Base-by-base conservation (phyloP, 306 rosid genomes). In the Glycine tomentella region DNA sequence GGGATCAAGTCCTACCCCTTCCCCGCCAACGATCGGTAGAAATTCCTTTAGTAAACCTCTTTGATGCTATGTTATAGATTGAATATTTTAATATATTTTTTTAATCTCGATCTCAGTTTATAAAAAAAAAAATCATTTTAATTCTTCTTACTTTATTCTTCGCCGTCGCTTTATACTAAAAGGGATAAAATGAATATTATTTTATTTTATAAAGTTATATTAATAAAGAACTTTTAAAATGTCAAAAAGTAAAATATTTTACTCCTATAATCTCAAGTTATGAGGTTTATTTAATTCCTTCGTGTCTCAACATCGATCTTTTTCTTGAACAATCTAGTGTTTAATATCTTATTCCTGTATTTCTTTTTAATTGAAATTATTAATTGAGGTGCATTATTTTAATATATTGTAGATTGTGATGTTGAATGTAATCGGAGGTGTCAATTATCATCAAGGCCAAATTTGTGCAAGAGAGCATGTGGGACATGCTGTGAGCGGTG, bases 401-500 rank as follows among this genome's bases (percentile, higher is more conserved):
- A 42, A 42, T 42, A 6, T 42, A 42, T 15, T n/a, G 13, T 3
- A 92, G 95, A 87, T 81, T 89, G 94, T 34, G 85, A 33, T 1
- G 86, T 66, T 62, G 86, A 88, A 49, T 92, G 97, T 65, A 53
- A 25, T 0, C 83, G 79, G 0, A 88, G 98, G 76, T 94, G 95
- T 25, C 71, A 62, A 8, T 80, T 86, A 65, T 86, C 95, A 1
- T 92, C 94, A 3, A 80, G 97, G 79, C 94, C 61, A 34, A 14
- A 46, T 3, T 50, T 86, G 3, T 90, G 97, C 71, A 69, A 82
- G 8, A 84, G 94, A 75, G 92, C 92, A 0, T 92, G 98, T 9
- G 92, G 94, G 2, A 94, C 90, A 0, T 94, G 97, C 65, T 92
- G 97, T 7, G 38, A 12, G 3, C 86, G 92, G 0, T 90, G 95